Evolutionary conservation across 306 rosid species (phyloP), one percentile per base, ranked within the genome.

Genomic region (Corylus americana): DNA sequence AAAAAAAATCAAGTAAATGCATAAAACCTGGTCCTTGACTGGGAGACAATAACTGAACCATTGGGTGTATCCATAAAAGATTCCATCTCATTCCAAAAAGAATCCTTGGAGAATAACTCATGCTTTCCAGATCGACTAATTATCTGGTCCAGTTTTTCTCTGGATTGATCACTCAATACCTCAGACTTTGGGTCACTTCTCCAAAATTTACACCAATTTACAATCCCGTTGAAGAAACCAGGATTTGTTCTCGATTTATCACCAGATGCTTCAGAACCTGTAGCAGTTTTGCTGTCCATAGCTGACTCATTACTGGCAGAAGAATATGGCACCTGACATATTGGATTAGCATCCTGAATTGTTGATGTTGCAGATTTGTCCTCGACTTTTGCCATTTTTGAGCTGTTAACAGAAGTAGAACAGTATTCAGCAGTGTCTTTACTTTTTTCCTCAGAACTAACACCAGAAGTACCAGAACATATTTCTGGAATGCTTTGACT

Each of bases 21-120:
- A 73, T 2, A 78, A 77, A 81, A 95, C 99, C 98, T 95, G 89
- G 86, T 91, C 86, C 70, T 88, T 48, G 98, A 91, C 86, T 71
- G 83, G n/a, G 90, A 83, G 77, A 88, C 48, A 48, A 90, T 73
- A 86, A 70, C 70, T 2, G 88, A 85, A 84, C 89, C 98, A 80
- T 84, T 83, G 80, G 88, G 78, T 13, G 92, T 73, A 78, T 48
- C 80, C 80, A 91, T 58, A 82, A 90, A 93, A 74, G 90, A 84
- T 84, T 90, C 84, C 84, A 93, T 49, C 62, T 83, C 89, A 79
- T 71, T 78, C 99, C 98, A 91, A 86, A 95, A 91, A 64, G 89
- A 88, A 76, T 25, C 74, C 13, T 63, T 62, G 25, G 88, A 88
- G 85, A 91, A 86, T 62, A 91, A 90, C 83, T 64, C 83, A 25